Percentiles rank a stretch among this genome's conserved stretches.
These are phyloP conservation scores for Grosmannia clavigera DNA, from an alignment of 2,329 filamentous ascomycete genomes.

Conservation along the genomic window DNA sequence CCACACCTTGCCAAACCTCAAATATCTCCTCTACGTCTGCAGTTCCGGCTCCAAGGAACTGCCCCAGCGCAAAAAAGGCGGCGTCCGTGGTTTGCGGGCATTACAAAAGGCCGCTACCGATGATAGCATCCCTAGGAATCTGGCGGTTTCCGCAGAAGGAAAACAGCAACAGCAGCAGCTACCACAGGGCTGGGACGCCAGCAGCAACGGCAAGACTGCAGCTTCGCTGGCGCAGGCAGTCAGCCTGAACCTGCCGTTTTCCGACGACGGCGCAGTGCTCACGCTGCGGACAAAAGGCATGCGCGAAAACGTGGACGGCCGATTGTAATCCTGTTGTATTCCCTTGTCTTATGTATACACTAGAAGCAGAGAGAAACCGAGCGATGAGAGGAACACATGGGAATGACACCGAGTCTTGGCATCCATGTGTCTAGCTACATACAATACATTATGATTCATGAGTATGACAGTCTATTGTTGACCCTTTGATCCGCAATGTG, in stretches of 20 bases:
- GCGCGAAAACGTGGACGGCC: slow-evolving; percentile 27
- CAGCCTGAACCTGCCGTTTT: slow-evolving; percentile 29
- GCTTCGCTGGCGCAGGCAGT: neutral
- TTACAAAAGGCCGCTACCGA: neutral
- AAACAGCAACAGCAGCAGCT: neutral
- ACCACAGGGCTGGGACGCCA: neutral
- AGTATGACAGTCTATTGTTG: too few species aligned
- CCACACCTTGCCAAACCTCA: slow-evolving; percentile 85
- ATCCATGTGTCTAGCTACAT: too few species aligned
- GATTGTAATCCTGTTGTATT: neutral
- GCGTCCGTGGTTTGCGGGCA: slow-evolving; percentile 39
- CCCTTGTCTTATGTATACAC: too few species aligned
- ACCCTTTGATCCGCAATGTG: too few species aligned
- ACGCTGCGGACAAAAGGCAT: slow-evolving; percentile 44
- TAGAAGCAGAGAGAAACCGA: too few species aligned
- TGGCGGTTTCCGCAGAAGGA: neutral
- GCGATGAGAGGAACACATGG: too few species aligned
- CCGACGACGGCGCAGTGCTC: slow-evolving; percentile 30
- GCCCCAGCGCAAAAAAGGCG: slow-evolving; percentile 48
- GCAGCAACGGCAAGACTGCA: neutral
- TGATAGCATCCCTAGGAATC: neutral
- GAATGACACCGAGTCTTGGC: too few species aligned
- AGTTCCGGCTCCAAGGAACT: slow-evolving; percentile 61
- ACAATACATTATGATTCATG: too few species aligned
- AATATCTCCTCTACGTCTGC: slow-evolving; percentile 82